Conservation (phyloP, 345 rosid genomes). For the Clarkia xantiana region DNA sequence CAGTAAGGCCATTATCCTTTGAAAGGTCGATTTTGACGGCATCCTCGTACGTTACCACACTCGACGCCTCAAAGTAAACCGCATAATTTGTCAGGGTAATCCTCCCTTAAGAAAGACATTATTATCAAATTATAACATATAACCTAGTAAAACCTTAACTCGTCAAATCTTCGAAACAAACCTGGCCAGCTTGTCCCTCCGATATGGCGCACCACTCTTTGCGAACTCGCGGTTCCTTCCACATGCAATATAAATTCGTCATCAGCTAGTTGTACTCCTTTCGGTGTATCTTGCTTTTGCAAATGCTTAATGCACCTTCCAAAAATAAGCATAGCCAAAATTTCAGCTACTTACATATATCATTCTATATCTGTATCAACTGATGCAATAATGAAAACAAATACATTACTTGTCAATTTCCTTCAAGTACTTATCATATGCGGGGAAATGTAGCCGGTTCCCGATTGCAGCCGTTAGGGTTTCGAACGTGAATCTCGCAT, state of each 20-base stretch:
- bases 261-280: constrained; percentile 55
- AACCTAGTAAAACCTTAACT: not conserved
- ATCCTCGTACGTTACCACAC: constrained; percentile 54
- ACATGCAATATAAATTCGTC: constrained; percentile 83
- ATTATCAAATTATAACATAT: not conserved
- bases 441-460: constrained; percentile 61
- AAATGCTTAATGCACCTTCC: constrained; percentile 58
- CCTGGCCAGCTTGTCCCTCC: constrained; percentile 92
- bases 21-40: constrained; percentile 80
- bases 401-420: constrained; percentile 55
- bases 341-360: not conserved
- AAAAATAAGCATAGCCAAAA: not conserved
- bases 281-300: constrained; percentile 58
- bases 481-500: constrained; percentile 76
- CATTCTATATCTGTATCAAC: not conserved
- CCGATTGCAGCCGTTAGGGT: constrained; percentile 65
- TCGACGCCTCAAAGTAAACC: constrained; percentile 82
- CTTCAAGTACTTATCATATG: constrained; percentile 56
- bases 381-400: not conserved
- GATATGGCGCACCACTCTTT: constrained; percentile 75
- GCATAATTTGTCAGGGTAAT: constrained; percentile 83
- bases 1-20: constrained; percentile 21
- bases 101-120: constrained; percentile 44
- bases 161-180: constrained; percentile 7
- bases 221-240: constrained; percentile 73